Evolutionary conservation across 495 filamentous ascomycete species (phyloP).

Genomic region (Articulospora tetracladia): DNA sequence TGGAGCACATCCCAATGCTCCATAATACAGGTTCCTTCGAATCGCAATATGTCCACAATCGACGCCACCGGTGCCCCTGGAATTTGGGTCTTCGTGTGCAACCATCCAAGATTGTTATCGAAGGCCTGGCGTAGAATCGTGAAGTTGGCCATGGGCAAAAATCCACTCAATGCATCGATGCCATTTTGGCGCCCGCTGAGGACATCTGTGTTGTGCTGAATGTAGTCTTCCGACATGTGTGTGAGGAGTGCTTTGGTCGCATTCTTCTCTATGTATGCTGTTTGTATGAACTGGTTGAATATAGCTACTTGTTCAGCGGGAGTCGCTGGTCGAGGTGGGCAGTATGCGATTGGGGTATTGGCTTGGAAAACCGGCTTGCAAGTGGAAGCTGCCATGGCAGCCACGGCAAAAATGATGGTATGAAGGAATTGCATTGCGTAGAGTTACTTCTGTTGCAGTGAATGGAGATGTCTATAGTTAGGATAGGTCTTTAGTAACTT

Average conservation of each 20-base stretch:
- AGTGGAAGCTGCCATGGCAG: no score
- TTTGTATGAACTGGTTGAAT: background rate
- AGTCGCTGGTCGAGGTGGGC: background rate
- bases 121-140: background rate
- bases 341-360: constrained; percentile 3
- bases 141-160: background rate
- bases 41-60: constrained; percentile 5
- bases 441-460: no score
- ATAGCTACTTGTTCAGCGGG: background rate
- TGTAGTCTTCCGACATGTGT: background rate
- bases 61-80: background rate
- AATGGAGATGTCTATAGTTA: no score
- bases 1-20: constrained; percentile 16
- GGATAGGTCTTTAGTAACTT: no score
- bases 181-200: background rate
- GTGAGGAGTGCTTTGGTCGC: background rate
- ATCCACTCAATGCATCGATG: background rate
- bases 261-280: constrained; percentile 3
- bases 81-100: constrained; percentile 1
- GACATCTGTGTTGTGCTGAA: constrained; percentile 1
- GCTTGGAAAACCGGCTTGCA: no score
- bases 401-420: no score
- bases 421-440: no score
- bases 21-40: constrained; percentile 11
- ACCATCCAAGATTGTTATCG: background rate